Evolutionary conservation across 495 filamentous ascomycete species (phyloP).

Genomic region (Rostrohypoxylon terebratum): DNA sequence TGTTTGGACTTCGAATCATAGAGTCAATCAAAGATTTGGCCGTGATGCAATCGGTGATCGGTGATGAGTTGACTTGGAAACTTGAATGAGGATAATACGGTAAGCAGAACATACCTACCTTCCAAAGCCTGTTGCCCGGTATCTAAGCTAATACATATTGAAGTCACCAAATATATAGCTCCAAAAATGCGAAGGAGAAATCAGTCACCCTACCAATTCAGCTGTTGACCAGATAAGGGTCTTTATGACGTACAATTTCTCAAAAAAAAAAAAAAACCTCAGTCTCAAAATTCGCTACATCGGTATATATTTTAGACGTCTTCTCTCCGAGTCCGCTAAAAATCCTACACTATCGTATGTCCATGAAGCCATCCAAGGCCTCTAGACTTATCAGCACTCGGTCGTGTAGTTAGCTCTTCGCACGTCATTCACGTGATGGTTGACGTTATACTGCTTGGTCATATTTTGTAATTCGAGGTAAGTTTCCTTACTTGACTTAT

Average conservation of each 20-base stretch:
- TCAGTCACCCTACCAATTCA: too few relatives aligned
- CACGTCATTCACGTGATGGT: constrained; percentile 47
- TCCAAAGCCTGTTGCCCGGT: neutral
- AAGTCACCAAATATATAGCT: neutral
- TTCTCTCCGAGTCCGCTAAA: neutral
- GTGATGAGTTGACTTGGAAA: too few relatives aligned
- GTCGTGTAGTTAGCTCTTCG: constrained; percentile 20
- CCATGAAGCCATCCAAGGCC: constrained; percentile 22
- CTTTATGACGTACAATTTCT: neutral
- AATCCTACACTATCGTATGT: constrained; percentile 21
- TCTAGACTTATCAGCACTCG: constrained; percentile 27
- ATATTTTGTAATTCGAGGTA: constrained; percentile 33
- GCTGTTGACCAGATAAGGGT: neutral
- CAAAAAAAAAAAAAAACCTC: neutral
- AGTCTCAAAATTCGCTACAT: neutral
- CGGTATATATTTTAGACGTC: neutral
- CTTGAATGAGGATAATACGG: neutral
- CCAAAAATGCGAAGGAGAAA: too few relatives aligned
- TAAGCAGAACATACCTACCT: neutral
- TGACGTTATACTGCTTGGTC: constrained; percentile 47
- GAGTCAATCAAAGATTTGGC: neutral
- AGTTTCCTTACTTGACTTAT: neutral
- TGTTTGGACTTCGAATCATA: neutral
- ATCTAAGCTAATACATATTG: neutral
- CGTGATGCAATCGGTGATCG: too few relatives aligned